Conservation (phyloP, 2,329 filamentous ascomycete genomes). For the Ambrosiella cleistominuta region DNA sequence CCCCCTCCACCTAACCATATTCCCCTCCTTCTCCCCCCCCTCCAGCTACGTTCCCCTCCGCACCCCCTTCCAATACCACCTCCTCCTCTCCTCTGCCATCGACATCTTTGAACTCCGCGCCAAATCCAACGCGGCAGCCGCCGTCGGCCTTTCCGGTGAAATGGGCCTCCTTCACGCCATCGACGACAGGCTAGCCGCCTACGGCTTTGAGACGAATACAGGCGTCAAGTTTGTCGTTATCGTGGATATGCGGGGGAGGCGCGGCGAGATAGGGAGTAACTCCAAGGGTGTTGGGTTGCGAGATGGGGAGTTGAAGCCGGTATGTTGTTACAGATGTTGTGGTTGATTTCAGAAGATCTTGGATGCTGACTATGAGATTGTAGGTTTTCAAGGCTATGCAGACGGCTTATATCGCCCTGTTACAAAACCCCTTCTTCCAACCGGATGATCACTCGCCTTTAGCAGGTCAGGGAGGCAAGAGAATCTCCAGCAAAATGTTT, state of each 20-base stretch:
- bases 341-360: neutral
- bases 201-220: slow-evolving; percentile 94
- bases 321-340: slow-evolving; percentile 2
- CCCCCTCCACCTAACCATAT: slow-evolving; percentile 81
- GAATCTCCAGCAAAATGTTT: slow-evolving; percentile 70
- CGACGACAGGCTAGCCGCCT: slow-evolving; percentile 82
- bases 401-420: slow-evolving; percentile 69
- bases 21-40: slow-evolving; percentile 50
- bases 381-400: slow-evolving; percentile 71
- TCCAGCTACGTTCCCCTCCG: slow-evolving; percentile 39
- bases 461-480: slow-evolving; percentile 36
- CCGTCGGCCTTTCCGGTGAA: slow-evolving; percentile 51
- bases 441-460: slow-evolving; percentile 64
- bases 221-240: slow-evolving; percentile 80
- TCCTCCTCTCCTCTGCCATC: slow-evolving; percentile 76
- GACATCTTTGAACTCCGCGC: slow-evolving; percentile 84
- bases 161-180: slow-evolving; percentile 82
- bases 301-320: slow-evolving; percentile 75
- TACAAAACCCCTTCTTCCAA: slow-evolving; percentile 90
- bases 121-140: slow-evolving; percentile 47
- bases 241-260: slow-evolving; percentile 71
- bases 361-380: neutral
- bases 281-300: slow-evolving; percentile 46
- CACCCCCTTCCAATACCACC: slow-evolving; percentile 73
- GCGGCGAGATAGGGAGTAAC: slow-evolving; percentile 20